Conservation (phyloP, 805 yeast species). For the Huiozyma naganishii region DNA sequence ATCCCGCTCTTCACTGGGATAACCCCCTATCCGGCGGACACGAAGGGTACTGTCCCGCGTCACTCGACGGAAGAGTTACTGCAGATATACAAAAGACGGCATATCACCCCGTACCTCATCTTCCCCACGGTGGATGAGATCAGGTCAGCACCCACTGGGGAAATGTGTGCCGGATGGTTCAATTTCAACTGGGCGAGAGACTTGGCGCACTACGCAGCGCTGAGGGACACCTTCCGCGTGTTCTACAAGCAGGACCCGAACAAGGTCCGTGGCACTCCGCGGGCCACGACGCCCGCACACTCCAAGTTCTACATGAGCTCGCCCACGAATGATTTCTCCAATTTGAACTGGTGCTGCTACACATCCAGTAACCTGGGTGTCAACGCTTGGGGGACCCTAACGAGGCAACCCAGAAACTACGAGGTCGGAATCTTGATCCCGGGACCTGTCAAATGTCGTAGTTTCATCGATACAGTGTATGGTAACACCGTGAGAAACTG, state of each 20-base stretch:
- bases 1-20: conserved; percentile 13
- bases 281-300: conserved; percentile 40
- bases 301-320: conserved; percentile 56
- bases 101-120: conserved; percentile 11
- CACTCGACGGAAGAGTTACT: background rate
- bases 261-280: background rate
- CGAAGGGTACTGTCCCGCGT: background rate
- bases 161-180: conserved; percentile 22
- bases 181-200: conserved; percentile 15
- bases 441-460: conserved; percentile 11
- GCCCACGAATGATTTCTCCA: conserved; percentile 29
- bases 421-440: conserved; percentile 45
- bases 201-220: conserved; percentile 8
- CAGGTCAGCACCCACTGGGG: conserved; percentile 12
- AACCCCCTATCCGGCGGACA: background rate
- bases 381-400: conserved; percentile 67
- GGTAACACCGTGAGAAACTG: background rate
- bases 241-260: conserved; percentile 17
- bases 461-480: conserved; percentile 15
- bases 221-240: conserved; percentile 10
- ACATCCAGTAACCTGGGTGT: conserved; percentile 69
- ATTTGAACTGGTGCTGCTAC: conserved; percentile 54
- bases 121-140: conserved; percentile 23
- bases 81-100: background rate
- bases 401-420: conserved; percentile 31